phyloP scores from a whole-genome alignment of 805 yeast species.

The Helenozyma baotianmanensis region DNA sequence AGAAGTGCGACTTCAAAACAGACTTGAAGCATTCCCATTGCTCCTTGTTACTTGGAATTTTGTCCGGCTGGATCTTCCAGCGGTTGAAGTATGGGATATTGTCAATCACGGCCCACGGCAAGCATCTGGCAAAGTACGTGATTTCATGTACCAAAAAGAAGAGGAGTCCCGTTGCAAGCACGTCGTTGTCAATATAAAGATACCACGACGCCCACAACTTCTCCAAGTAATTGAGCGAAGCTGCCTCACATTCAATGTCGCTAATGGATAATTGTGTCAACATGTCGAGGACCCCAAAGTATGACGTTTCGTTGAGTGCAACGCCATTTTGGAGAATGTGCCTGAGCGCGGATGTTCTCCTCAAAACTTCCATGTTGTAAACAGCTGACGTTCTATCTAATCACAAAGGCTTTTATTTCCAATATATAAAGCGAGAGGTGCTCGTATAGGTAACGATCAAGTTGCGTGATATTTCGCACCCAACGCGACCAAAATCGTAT shows the following conservation, averaged over 20 bases:
- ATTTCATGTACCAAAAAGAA: conserved; percentile 53
- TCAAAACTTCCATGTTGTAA: conserved; percentile 1
- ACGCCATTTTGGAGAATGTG: conserved; percentile 1
- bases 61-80: conserved; percentile 52
- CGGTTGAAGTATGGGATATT: conserved; percentile 47
- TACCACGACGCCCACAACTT: conserved; percentile 55
- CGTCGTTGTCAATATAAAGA: conserved; percentile 48
- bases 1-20: conserved; percentile 51
- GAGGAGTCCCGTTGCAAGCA: conserved; percentile 53
- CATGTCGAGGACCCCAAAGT: too few species aligned
- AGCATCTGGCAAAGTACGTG: conserved; percentile 55
- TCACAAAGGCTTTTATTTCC: too few species aligned
- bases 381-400: too few species aligned
- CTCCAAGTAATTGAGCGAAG: conserved; percentile 35
- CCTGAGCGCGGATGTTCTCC: neutral
- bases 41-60: conserved; percentile 49
- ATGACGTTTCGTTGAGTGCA: neutral
- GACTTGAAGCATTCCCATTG: conserved; percentile 61
- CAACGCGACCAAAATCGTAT: conserved; percentile 1
- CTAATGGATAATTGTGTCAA: too few species aligned
- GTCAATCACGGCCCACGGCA: conserved; percentile 56
- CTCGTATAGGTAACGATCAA: conserved; percentile 1
- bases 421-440: too few species aligned
- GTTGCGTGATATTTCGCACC: conserved; percentile 3
- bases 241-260: neutral